Percentiles rank a stretch among this genome's conserved stretches.
phyloP scores from a whole-genome alignment of 1,284 basidiomycete species.

The Puccinia coronata region DNA sequence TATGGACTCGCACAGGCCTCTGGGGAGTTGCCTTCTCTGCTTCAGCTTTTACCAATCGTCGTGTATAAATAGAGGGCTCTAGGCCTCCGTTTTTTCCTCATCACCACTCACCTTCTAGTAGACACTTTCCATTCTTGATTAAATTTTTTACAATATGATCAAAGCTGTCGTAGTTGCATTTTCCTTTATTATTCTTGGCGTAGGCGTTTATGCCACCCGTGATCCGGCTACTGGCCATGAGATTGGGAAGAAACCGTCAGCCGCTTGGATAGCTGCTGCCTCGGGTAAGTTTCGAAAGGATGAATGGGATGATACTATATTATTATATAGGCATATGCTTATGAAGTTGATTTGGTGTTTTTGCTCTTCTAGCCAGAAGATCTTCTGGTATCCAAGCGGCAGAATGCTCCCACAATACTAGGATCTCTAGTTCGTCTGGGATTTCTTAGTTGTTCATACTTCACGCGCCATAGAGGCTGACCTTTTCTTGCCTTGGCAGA shows the following conservation, averaged over 20 bases:
- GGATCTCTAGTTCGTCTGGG: neutral
- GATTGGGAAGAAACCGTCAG: neutral
- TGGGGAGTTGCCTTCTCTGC: neutral
- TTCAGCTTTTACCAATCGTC: neutral
- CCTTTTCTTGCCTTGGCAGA: neutral
- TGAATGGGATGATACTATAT: neutral
- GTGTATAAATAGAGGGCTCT: slow-evolving; percentile 5
- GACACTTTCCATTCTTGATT: neutral
- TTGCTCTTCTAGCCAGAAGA: neutral
- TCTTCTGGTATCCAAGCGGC: neutral
- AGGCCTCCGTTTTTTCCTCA: neutral
- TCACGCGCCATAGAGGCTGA: no score
- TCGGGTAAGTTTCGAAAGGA: neutral
- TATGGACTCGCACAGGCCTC: neutral
- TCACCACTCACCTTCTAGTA: neutral
- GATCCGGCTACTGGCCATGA: slow-evolving; percentile 28
- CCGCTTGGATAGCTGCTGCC: slow-evolving; percentile 9
- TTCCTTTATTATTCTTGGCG: neutral
- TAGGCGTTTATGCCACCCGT: neutral
- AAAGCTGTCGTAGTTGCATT: neutral
- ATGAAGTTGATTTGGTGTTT: neutral
- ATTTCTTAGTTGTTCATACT: neutral
- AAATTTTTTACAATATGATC: neutral
- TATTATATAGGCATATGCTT: no score
- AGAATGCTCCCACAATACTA: slow-evolving; percentile 28